These are phyloP conservation scores for Vaccinium macrocarpon DNA, from an alignment of 148 eudicot genomes.

Conservation along the genomic window DNA sequence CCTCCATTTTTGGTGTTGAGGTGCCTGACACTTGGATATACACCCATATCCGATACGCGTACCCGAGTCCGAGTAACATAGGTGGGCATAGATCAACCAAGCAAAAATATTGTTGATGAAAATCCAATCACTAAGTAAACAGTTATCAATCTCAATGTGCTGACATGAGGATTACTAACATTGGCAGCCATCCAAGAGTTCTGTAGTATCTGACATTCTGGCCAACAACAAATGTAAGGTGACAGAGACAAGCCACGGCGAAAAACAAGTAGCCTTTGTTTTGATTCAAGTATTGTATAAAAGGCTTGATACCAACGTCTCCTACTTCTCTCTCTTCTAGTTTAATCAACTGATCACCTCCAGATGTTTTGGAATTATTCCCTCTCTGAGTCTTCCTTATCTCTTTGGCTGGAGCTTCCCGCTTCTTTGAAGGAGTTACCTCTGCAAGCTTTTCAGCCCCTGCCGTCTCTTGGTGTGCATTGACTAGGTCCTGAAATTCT, in stretches of 20 bases:
- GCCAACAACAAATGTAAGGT: constrained; percentile 43
- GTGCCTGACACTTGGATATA: no score
- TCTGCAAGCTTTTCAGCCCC: constrained; percentile 54
- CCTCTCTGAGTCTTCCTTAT: constrained; percentile 31
- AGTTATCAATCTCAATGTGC: constrained; percentile 51
- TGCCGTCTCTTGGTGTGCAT: constrained; percentile 92
- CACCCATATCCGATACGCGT: no score
- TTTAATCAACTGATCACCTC: constrained; percentile 67
- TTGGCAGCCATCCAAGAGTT: constrained; percentile 92
- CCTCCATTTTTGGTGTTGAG: no score
- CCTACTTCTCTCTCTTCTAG: constrained; percentile 84
- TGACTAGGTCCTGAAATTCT: constrained; percentile 71
- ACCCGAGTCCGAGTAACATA: no score
- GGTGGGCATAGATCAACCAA: constrained; percentile 53
- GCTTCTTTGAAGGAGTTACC: constrained; percentile 28
- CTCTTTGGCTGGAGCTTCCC: constrained; percentile 38
- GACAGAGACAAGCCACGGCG: constrained; percentile 43
- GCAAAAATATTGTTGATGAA: constrained; percentile 41
- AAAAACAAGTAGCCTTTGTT: constrained; percentile 60
- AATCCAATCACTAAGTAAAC: constrained; percentile 72
- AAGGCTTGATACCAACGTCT: constrained; percentile 79
- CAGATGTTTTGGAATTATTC: constrained; percentile 29
- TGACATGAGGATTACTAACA: constrained; percentile 60
- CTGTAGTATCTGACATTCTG: constrained; percentile 70
- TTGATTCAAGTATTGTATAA: constrained; percentile 64